Conservation (phyloP, 2,329 filamentous ascomycete species). For the Paecilomyces sp. region DNA sequence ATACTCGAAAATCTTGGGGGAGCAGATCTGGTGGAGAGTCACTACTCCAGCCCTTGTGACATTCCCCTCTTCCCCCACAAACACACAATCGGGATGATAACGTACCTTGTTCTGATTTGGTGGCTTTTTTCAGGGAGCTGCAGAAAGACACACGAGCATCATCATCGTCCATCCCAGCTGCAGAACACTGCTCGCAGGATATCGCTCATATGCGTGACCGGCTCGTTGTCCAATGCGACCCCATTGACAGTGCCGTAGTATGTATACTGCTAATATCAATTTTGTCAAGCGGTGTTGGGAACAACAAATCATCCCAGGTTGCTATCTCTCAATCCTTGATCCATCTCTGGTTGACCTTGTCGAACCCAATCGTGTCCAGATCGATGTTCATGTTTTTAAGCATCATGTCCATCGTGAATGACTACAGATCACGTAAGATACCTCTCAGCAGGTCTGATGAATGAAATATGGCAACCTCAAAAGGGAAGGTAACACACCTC, state of each 20-base stretch:
- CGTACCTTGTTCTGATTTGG: neutral
- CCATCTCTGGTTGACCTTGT: conserved; percentile 53
- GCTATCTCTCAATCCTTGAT: conserved; percentile 17
- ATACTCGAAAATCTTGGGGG: neutral
- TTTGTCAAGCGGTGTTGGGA: neutral
- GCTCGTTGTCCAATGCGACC: neutral
- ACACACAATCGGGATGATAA: neutral
- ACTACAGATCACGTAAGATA: conserved; percentile 30
- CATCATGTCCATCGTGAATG: conserved; percentile 66
- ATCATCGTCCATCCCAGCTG: neutral
- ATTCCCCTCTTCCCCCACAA: neutral
- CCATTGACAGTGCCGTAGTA: neutral
- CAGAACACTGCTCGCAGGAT: neutral
- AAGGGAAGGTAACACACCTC: conserved; percentile 17
- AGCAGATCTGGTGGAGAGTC: neutral
- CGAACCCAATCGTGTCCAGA: conserved; percentile 56
- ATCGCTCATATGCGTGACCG: neutral
- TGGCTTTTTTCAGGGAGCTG: neutral
- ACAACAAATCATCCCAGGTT: neutral
- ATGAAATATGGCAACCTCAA: conserved; percentile 3
- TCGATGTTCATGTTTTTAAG: conserved; percentile 59
- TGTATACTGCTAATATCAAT: neutral
- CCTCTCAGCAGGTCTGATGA: neutral
- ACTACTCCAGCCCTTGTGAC: neutral
- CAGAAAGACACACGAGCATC: neutral